Evolutionary conservation across 805 yeast species (phyloP).

Genomic region (Citeromyces nyonsensis): DNA sequence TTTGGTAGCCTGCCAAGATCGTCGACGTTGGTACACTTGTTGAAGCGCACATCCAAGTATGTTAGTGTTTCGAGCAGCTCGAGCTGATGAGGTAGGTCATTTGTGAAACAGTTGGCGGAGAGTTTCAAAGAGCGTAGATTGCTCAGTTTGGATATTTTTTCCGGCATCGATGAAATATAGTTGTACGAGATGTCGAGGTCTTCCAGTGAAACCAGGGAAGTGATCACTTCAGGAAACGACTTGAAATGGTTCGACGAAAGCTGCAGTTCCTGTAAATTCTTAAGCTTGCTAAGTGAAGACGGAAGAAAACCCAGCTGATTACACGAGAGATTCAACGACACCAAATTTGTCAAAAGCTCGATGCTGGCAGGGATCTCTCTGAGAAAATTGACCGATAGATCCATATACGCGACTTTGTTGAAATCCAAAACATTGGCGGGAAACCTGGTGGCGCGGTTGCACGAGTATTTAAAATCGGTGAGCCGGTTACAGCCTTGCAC

Average conservation of each 20-base stretch:
- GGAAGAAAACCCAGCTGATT: constrained; percentile 59
- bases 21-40: constrained; percentile 38
- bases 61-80: constrained; percentile 38
- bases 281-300: constrained; percentile 36
- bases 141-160: constrained; percentile 36
- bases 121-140: constrained; percentile 56
- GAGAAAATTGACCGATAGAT: constrained; percentile 68
- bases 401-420: constrained; percentile 45
- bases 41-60: constrained; percentile 67
- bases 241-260: constrained; percentile 66
- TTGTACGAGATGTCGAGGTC: constrained; percentile 78
- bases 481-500: constrained; percentile 67
- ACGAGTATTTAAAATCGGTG: constrained; percentile 48
- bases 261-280: constrained; percentile 43
- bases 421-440: constrained; percentile 66
- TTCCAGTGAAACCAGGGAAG: constrained; percentile 37
- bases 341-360: constrained; percentile 33
- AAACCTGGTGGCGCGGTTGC: constrained; percentile 58
- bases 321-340: constrained; percentile 53
- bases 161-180: constrained; percentile 45
- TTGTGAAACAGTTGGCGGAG: constrained; percentile 53
- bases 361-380: constrained; percentile 44
- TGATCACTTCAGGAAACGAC: constrained; percentile 48
- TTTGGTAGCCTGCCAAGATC: constrained; percentile 39
- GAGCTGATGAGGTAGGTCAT: constrained; percentile 35